These are phyloP conservation scores for Clonostachys rhizophaga DNA, from an alignment of 2,329 filamentous ascomycete species.

Conservation along the genomic window DNA sequence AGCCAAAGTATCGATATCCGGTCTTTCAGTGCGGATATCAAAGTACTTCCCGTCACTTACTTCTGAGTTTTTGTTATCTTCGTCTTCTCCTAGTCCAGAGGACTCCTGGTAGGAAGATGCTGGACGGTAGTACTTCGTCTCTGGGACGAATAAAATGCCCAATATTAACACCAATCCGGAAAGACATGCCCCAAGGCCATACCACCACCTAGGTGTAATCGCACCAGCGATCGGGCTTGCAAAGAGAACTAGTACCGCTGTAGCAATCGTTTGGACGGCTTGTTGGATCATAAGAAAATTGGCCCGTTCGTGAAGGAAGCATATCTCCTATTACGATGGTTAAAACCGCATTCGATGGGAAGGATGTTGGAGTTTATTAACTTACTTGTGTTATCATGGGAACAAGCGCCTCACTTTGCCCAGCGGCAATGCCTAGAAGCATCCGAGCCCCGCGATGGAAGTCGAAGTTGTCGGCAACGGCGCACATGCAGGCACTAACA, in stretches of 20 bases:
- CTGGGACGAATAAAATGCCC: constrained; percentile 30
- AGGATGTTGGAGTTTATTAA: too few species aligned
- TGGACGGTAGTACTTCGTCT: constrained; percentile 27
- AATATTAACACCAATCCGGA: constrained; percentile 22
- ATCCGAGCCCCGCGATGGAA: constrained; percentile 27
- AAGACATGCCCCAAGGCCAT: constrained; percentile 29
- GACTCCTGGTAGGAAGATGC: constrained; percentile 1
- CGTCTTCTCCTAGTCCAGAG: not conserved
- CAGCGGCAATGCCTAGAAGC: constrained; percentile 29
- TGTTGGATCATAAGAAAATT: constrained; percentile 31
- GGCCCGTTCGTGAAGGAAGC: constrained; percentile 37
- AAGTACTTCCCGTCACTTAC: too few species aligned
- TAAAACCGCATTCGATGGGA: not conserved
- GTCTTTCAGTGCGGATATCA: too few species aligned
- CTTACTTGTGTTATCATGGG: constrained; percentile 23
- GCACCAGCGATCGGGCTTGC: constrained; percentile 33
- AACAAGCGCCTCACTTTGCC: constrained; percentile 33
- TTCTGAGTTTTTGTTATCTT: too few species aligned
- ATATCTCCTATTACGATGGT: constrained; percentile 21
- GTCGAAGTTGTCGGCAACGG: too few species aligned
- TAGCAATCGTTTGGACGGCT: constrained; percentile 25
- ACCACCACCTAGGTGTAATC: constrained; percentile 35
- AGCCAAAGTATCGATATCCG: too few species aligned
- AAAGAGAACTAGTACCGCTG: constrained; percentile 27
- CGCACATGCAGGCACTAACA: constrained; percentile 16